These are phyloP conservation scores for Prunus kanzakura DNA, from an alignment of 306 rosid species.

Conservation along the genomic window DNA sequence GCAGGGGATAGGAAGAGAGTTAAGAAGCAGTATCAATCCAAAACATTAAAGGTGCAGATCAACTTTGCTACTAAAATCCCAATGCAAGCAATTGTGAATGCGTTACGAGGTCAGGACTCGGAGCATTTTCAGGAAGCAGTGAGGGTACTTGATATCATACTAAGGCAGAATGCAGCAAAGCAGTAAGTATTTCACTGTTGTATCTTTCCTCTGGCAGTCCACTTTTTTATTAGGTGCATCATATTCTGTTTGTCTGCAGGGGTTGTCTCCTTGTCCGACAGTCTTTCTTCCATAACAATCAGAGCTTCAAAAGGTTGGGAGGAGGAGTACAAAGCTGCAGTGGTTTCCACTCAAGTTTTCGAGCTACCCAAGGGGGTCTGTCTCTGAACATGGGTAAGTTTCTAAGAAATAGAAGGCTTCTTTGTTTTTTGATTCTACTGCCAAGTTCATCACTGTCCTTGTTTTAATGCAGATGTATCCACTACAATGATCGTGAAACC, in stretches of 20 bases:
- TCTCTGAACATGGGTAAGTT: conserved; percentile 43
- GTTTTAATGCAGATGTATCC: conserved; percentile 37
- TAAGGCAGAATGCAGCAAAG: conserved; percentile 47
- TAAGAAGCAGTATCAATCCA: conserved; percentile 23
- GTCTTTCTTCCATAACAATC: conserved; percentile 43
- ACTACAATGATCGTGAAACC: conserved; percentile 43
- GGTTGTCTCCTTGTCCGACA: conserved; percentile 50
- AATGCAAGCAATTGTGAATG: conserved; percentile 33
- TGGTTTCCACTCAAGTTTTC: conserved; percentile 54
- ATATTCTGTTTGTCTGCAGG: conserved; percentile 16
- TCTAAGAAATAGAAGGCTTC: neutral
- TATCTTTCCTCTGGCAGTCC: neutral
- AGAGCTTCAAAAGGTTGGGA: conserved; percentile 26
- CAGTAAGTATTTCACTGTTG: conserved; percentile 25
- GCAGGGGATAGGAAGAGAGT: conserved; percentile 28
- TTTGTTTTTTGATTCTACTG: neutral
- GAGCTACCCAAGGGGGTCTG: conserved; percentile 45
- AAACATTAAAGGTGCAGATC: conserved; percentile 22
- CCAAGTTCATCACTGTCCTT: neutral
- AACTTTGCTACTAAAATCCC: conserved; percentile 34
- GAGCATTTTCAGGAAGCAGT: conserved; percentile 32
- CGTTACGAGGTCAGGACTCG: conserved; percentile 32
- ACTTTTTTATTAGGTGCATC: neutral
- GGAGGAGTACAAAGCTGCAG: conserved; percentile 41
- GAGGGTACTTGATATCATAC: conserved; percentile 35